Percentiles rank a stretch among this genome's conserved stretches.
Evolutionary conservation across 2,329 filamentous ascomycete species (phyloP).

Genomic region (Neophaeococcomyces aloes): DNA sequence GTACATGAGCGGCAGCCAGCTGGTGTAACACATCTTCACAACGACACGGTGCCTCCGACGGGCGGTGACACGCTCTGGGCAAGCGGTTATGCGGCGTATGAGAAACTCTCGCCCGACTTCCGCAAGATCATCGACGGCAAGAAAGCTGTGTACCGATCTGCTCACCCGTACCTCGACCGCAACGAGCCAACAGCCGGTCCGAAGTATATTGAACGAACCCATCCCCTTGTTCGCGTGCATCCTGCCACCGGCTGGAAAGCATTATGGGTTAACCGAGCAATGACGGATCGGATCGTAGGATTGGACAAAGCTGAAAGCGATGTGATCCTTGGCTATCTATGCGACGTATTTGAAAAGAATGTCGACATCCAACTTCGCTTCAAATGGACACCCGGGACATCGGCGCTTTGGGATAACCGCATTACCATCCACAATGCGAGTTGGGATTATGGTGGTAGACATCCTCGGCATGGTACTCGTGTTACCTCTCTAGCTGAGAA

Average conservation of each 20-base stretch:
- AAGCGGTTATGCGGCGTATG: conserved; percentile 45
- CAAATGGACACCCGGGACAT: conserved; percentile 20
- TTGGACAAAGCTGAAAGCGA: conserved; percentile 21
- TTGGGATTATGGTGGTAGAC: conserved; percentile 18
- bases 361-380: conserved; percentile 21
- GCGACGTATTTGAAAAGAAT: conserved; percentile 29
- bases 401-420: conserved; percentile 21
- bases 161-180: conserved; percentile 42
- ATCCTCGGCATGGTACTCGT: conserved; percentile 53
- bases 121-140: conserved; percentile 25
- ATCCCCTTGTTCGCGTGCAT: conserved; percentile 47
- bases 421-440: conserved; percentile 41
- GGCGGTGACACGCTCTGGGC: conserved; percentile 43
- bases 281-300: conserved; percentile 21
- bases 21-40: conserved; percentile 45
- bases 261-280: conserved; percentile 20
- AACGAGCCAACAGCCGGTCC: conserved; percentile 43
- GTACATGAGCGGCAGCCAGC: conserved; percentile 45
- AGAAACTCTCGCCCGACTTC: conserved; percentile 38
- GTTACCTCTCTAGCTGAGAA: conserved; percentile 62
- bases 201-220: conserved; percentile 28
- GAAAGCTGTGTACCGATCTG: conserved; percentile 32
- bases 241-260: conserved; percentile 24
- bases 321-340: conserved; percentile 23
- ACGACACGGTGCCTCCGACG: conserved; percentile 37